Evolutionary conservation across 164 flowering plant species (phyloP).

Genomic region (Euptelea pleiosperma): DNA sequence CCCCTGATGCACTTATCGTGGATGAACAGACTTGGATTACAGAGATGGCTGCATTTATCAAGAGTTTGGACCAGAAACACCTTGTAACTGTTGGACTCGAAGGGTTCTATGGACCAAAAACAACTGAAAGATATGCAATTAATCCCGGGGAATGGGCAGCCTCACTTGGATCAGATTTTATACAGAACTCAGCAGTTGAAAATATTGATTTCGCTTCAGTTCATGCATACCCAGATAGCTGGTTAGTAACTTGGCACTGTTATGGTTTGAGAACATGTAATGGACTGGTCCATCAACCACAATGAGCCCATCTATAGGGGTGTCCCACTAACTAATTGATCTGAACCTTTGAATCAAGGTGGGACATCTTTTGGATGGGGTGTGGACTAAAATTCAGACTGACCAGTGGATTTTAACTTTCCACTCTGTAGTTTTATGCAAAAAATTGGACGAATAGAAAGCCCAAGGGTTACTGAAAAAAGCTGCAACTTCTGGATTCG

Average conservation of each 20-base stretch:
- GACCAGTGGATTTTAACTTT: neutral
- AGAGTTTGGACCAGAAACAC: conserved; percentile 54
- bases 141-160: conserved; percentile 70
- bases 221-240: conserved; percentile 67
- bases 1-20: conserved; percentile 5
- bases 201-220: conserved; percentile 66
- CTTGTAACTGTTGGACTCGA: conserved; percentile 65
- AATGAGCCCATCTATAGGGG: neutral
- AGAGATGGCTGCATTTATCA: conserved; percentile 58
- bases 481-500: too few species aligned
- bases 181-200: conserved; percentile 46
- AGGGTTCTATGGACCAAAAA: conserved; percentile 52
- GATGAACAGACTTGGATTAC: conserved; percentile 46
- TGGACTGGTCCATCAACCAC: neutral
- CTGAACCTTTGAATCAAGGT: neutral
- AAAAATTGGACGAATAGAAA: neutral
- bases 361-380: neutral
- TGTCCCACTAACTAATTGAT: neutral
- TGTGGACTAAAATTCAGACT: neutral
- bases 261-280: neutral
- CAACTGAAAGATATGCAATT: conserved; percentile 27
- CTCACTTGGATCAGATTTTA: conserved; percentile 58
- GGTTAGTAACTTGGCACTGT: conserved; percentile 35
- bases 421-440: neutral
- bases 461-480: neutral